phyloP scores from a whole-genome alignment of 768 basidiomycete species.

The Collybia sordida region DNA sequence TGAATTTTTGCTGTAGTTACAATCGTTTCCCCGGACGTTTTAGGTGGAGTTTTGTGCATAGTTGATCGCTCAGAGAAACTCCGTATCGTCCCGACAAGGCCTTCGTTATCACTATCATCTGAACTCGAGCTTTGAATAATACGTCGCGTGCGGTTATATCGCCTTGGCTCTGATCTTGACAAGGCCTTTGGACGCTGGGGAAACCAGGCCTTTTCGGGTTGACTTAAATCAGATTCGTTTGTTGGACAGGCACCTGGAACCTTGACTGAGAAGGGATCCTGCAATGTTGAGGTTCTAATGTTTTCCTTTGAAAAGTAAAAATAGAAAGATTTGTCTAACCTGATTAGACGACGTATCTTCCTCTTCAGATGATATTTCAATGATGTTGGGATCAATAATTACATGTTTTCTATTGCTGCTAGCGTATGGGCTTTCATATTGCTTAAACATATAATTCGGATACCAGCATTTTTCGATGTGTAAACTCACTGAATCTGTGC shows the following conservation, averaged over 20 bases:
- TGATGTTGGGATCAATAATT: slow-evolving; percentile 29
- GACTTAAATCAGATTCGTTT: not conserved
- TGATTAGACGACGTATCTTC: slow-evolving; percentile 29
- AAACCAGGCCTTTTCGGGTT: not conserved
- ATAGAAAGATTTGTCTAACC: not conserved
- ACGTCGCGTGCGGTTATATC: slow-evolving; percentile 19
- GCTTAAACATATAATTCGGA: not conserved
- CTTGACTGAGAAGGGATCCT: slow-evolving; percentile 5
- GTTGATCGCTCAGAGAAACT: slow-evolving; percentile 16
- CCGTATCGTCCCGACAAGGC: slow-evolving; percentile 29
- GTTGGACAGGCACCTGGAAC: slow-evolving; percentile 11
- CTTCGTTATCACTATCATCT: slow-evolving; percentile 22
- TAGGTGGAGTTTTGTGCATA: slow-evolving; percentile 1
- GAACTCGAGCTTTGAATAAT: slow-evolving; percentile 36
- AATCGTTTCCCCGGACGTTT: not conserved
- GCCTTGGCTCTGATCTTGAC: slow-evolving; percentile 7
- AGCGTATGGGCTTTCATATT: no score
- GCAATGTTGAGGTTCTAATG: not conserved
- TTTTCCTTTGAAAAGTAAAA: not conserved
- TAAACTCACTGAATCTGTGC: slow-evolving; percentile 33
- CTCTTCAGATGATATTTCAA: slow-evolving; percentile 57
- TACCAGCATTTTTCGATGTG: not conserved
- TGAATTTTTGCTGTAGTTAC: not conserved
- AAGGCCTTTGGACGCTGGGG: not conserved
- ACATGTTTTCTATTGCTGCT: slow-evolving; percentile 6